phyloP scores from a whole-genome alignment of 2,329 filamentous ascomycete genomes.

The Fusarium circinatum region DNA sequence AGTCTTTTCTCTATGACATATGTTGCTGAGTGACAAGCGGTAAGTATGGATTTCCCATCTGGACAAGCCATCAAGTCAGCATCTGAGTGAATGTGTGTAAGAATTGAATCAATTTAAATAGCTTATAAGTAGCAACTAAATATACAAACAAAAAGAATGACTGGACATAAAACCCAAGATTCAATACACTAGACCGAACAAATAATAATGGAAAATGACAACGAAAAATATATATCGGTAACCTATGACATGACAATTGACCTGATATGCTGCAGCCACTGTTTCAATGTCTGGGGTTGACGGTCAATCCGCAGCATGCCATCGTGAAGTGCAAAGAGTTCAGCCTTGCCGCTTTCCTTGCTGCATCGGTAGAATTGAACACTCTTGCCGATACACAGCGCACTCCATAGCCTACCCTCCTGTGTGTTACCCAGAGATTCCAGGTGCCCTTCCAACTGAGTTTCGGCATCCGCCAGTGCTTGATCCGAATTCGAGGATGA shows the following conservation, averaged over 20 bases:
- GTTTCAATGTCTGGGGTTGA: neutral
- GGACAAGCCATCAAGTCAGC: neutral
- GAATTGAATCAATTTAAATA: rapidly evolving
- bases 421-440: neutral
- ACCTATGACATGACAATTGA: neutral
- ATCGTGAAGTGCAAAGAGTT: neutral
- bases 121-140: neutral
- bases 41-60: neutral
- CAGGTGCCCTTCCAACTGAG: neutral
- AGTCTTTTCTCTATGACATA: neutral
- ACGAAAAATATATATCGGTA: rapidly evolving
- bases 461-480: neutral
- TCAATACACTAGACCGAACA: neutral
- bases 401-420: neutral
- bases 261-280: neutral
- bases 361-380: neutral
- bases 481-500: neutral
- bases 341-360: rapidly evolving
- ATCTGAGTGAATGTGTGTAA: rapidly evolving
- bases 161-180: rapidly evolving
- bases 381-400: neutral
- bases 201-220: neutral
- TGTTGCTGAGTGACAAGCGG: neutral
- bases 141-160: neutral
- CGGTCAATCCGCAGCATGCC: neutral